Evolutionary conservation across 495 filamentous ascomycete species (phyloP).

Genomic region (Ascodesmis nigricans): DNA sequence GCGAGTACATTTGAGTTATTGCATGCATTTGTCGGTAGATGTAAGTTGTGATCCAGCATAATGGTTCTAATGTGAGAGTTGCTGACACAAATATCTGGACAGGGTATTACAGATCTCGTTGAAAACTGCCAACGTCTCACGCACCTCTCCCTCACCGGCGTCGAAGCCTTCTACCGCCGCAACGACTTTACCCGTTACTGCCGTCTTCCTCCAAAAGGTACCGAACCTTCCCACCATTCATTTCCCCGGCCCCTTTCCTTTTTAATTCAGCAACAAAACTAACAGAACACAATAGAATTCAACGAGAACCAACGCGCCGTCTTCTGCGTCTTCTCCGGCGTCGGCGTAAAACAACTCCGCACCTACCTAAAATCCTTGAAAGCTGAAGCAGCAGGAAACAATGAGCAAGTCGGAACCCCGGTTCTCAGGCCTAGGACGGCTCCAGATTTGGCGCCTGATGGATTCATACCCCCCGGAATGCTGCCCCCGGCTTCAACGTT

Average conservation of each 20-base stretch:
- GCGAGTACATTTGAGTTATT: slow-evolving; percentile 93
- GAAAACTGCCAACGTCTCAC: slow-evolving; percentile 83
- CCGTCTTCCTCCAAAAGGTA: slow-evolving; percentile 59
- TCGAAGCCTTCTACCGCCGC: slow-evolving; percentile 54
- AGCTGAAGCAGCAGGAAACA: not conserved
- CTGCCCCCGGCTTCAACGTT: too few species aligned
- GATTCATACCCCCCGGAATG: too few species aligned
- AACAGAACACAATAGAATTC: slow-evolving; percentile 42
- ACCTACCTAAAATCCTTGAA: slow-evolving; percentile 42
- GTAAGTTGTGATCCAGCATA: slow-evolving; percentile 42
- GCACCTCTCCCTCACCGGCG: slow-evolving; percentile 89
- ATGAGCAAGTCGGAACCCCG: too few species aligned
- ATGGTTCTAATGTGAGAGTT: too few species aligned
- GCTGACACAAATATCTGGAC: slow-evolving; percentile 1
- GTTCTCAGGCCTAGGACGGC: too few species aligned
- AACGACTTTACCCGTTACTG: slow-evolving; percentile 64
- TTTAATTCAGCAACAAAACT: slow-evolving; percentile 10
- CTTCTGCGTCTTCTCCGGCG: slow-evolving; percentile 86
- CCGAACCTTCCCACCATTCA: slow-evolving; percentile 3
- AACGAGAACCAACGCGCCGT: slow-evolving; percentile 84
- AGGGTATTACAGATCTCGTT: slow-evolving; percentile 80
- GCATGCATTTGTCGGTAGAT: slow-evolving; percentile 51
- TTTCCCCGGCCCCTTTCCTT: not conserved
- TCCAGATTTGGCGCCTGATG: too few species aligned
- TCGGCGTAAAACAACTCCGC: slow-evolving; percentile 58